A percentile compares a stretch with the other conserved stretches of the same genome.
These are phyloP conservation scores for Fraxinus sp. DNA, from an alignment of 305 asterid genomes.

Conservation along the genomic window DNA sequence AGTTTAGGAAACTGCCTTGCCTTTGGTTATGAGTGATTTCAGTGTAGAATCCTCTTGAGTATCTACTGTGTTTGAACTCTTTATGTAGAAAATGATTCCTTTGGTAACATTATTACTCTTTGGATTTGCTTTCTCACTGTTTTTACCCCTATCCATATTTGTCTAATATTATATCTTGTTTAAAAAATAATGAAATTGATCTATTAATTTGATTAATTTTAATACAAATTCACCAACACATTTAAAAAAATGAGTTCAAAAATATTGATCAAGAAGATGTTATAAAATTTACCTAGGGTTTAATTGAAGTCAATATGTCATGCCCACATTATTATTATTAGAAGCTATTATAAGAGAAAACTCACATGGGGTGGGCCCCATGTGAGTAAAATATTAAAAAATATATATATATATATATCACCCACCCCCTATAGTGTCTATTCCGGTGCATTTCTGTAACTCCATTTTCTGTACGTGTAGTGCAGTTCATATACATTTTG, in stretches of 20 bases:
- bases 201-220: no score
- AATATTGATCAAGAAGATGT: no score
- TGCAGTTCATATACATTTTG: background rate
- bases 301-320: background rate
- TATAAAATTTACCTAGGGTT: background rate
- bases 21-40: slow-evolving; percentile 10
- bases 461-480: no score
- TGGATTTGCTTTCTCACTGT: background rate
- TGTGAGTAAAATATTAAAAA: no score
- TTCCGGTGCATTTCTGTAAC: no score
- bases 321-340: background rate
- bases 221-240: no score
- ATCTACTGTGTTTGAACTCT: background rate
- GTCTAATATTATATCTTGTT: background rate
- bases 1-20: slow-evolving; percentile 16
- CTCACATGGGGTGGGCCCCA: no score
- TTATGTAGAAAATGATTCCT: background rate
- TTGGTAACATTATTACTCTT: background rate
- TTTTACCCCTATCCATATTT: background rate
- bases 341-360: no score
- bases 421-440: no score
- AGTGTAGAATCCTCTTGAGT: background rate
- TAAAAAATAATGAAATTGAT: no score
- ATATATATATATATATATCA: no score
- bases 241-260: no score